Base-by-base conservation (phyloP, 164 flowering plant species). In the Vitis riparia region DNA sequence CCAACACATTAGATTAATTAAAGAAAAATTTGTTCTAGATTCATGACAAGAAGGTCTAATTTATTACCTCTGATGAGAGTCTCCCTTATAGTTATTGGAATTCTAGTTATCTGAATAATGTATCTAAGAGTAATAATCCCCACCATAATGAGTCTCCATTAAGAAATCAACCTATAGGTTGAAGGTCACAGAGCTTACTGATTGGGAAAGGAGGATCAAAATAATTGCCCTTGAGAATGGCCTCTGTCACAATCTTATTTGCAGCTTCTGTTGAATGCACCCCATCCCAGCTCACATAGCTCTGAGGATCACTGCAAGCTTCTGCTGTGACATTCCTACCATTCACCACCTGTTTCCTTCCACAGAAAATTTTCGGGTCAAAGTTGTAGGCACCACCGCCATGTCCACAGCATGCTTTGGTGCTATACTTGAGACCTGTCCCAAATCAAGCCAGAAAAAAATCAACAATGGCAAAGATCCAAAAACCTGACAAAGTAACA, bases 251-350 rank as follows among this genome's bases (percentile, higher is more conserved):
- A 27, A 79, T 69, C 80, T 85, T 91, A 81, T 89, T 92, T 55
- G 95, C 97, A 59, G 90, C 97, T 70, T 94, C 99, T 9, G 98
- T 87, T 59, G 88, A 75, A 80, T 95, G 99, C 11, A 90, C 80
- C 8, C 99, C 99, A 81, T 95, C 99, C 97, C 97, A 95, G 73
- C 97, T 94, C 5, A 88, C 92, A 76, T 89, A 91, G 65, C 88
- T 86, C n/a, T 81, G 7, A 0, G 97, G 97, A 57, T 91, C 92
- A 27, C 55, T 55, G 71, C 97, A 91, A 44, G 91, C 90, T 66
- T 67, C 27, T 48, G 93, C 91, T 51, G 86, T 84, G 10, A 81
- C 68, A 11, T 1, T 77, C 6, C 63, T 78, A 8, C 92, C 93
- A 65, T 86, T 71, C 0, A 89, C 78, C 30, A 63, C 70, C 71